phyloP scores from a whole-genome alignment of 495 filamentous ascomycete genomes.

The Talaromyces trachyspermus region DNA sequence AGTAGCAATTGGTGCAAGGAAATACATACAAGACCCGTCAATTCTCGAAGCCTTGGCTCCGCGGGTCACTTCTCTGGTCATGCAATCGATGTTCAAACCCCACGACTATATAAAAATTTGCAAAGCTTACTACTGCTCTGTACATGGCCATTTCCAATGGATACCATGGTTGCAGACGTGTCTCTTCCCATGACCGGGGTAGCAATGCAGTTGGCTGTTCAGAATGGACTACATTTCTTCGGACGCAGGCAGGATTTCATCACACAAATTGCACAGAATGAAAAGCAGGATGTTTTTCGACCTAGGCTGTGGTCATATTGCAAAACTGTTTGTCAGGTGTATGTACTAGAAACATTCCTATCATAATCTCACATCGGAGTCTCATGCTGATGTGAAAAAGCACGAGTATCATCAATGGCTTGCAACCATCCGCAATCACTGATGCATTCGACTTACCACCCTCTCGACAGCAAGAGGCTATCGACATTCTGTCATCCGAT shows the following conservation, averaged over 20 bases:
- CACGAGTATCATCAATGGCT: constrained; percentile 28
- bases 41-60: constrained; percentile 30
- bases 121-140: constrained; percentile 40
- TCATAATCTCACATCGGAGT: neutral
- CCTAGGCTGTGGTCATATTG: constrained; percentile 32
- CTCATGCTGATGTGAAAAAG: constrained; percentile 9
- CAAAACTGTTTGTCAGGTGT: constrained; percentile 33
- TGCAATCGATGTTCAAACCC: constrained; percentile 28
- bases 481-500: neutral
- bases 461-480: neutral
- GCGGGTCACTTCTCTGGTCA: constrained; percentile 36
- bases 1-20: constrained; percentile 28
- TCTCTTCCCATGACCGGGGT: constrained; percentile 34
- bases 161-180: constrained; percentile 31
- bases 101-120: constrained; percentile 35
- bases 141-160: constrained; percentile 44
- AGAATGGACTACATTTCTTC: constrained; percentile 39
- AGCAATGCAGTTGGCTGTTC: constrained; percentile 39
- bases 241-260: neutral
- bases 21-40: constrained; percentile 29
- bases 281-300: neutral
- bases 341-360: too few species aligned
- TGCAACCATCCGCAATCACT: neutral
- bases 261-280: neutral
- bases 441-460: constrained; percentile 1